A percentile compares a stretch with the other conserved stretches of the same genome.
Conservation (phyloP, 139 green algal species). For the Chlamydomonas applanata region DNA sequence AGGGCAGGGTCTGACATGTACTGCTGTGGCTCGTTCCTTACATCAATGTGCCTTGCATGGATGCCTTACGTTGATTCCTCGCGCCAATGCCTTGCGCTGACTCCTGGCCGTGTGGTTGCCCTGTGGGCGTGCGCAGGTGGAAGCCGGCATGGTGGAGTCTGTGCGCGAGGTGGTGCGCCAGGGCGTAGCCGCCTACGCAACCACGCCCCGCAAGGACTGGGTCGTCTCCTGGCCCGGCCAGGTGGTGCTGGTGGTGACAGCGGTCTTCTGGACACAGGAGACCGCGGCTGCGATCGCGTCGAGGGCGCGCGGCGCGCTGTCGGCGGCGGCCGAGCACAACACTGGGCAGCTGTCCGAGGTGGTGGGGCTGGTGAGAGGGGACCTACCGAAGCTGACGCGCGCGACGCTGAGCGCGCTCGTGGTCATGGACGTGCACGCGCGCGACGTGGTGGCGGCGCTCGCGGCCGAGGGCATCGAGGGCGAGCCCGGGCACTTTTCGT, state of each 20-base stretch:
- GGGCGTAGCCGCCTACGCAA: conserved; percentile 56
- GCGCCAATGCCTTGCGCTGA: too few species aligned
- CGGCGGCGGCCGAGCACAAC: not conserved
- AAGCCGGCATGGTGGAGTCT: conserved; percentile 68
- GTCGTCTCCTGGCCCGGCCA: conserved; percentile 77
- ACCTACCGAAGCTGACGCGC: conserved; percentile 57
- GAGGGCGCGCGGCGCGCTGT: not conserved
- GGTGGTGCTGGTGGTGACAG: conserved; percentile 70
- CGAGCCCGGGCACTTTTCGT: conserved; percentile 62
- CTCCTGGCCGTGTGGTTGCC: too few species aligned
- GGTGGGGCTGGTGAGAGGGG: conserved; percentile 54
- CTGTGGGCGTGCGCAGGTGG: too few species aligned
- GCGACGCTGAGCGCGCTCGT: conserved; percentile 72
- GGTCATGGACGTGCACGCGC: conserved; percentile 81
- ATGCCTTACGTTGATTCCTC: too few species aligned
- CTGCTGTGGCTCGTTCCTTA: too few species aligned
- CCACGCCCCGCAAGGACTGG: conserved; percentile 46
- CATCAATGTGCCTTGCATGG: too few species aligned
- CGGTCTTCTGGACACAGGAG: conserved; percentile 65
- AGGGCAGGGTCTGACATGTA: too few species aligned
- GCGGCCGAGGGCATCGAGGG: conserved; percentile 42
- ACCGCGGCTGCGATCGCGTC: not conserved
- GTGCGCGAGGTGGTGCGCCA: conserved; percentile 46
- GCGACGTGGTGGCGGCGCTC: conserved; percentile 56
- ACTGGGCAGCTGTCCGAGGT: conserved; percentile 34